These are phyloP conservation scores for Cercospora canescens DNA, from an alignment of 2,329 filamentous ascomycete species.

Conservation along the genomic window DNA sequence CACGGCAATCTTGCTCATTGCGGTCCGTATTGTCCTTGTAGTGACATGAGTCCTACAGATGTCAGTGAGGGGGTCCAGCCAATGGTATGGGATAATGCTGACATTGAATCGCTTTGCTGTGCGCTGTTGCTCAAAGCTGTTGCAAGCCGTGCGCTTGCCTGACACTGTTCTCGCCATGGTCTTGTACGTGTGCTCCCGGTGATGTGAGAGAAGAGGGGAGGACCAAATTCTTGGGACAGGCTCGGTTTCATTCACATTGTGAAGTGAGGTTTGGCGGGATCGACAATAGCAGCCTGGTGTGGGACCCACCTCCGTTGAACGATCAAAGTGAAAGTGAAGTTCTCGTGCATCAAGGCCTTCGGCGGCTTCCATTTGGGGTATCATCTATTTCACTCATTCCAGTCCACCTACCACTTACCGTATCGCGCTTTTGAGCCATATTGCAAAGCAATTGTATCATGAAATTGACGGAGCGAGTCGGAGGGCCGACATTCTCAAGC, in stretches of 20 bases:
- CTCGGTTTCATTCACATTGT: neutral
- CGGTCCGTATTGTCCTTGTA: neutral
- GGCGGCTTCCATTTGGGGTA: neutral
- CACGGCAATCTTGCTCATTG: neutral
- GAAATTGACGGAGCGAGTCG: neutral
- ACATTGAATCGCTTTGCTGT: neutral
- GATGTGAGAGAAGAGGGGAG: neutral
- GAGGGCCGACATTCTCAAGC: neutral
- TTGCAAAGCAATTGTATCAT: neutral
- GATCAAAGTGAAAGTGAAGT: constrained; percentile 1
- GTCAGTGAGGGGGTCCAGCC: neutral
- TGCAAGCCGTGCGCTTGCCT: neutral
- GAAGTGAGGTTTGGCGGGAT: neutral
- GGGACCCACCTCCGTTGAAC: neutral
- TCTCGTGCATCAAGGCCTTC: neutral
- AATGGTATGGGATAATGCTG: neutral
- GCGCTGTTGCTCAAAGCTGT: neutral
- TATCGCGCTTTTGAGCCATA: neutral
- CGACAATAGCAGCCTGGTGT: neutral
- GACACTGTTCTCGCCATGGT: neutral
- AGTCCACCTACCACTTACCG: neutral
- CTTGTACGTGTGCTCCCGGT: neutral
- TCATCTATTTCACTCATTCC: neutral
- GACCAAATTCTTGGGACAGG: neutral
- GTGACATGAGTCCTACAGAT: neutral